Conservation (phyloP, 345 rosid genomes). For the Odontarrhena argentea region DNA sequence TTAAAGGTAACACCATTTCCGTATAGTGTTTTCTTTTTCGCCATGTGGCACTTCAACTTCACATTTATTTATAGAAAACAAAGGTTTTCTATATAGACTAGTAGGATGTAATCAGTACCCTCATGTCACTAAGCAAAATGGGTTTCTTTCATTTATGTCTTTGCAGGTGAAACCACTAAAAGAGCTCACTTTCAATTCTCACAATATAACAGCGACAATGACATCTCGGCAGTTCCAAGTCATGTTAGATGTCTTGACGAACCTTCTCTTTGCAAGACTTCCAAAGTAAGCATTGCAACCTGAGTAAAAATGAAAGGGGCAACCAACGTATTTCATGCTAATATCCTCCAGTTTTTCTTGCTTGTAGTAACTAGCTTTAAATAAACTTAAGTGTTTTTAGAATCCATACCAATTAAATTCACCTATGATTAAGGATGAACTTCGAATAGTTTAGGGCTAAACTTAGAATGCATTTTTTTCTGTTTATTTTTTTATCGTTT, state of each 20-base stretch:
- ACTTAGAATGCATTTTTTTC: not conserved
- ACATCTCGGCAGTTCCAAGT: conserved; percentile 98
- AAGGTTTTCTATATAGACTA: not conserved
- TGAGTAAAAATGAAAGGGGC: conserved; percentile 24
- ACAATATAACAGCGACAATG: conserved; percentile 87
- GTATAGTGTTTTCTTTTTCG: not conserved
- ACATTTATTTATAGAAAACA: not conserved
- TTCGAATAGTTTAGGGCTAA: conserved; percentile 10
- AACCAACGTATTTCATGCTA: conserved; percentile 21
- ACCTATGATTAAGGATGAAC: conserved; percentile 18
- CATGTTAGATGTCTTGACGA: conserved; percentile 93
- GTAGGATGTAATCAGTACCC: not conserved
- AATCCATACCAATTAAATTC: not conserved
- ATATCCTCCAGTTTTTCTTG: conserved; percentile 9
- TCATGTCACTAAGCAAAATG: conserved; percentile 7
- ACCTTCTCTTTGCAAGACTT: conserved; percentile 95
- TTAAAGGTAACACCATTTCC: conserved; percentile 66
- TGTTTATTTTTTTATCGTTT: not conserved
- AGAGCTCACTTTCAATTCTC: conserved; percentile 89
- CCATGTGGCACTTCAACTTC: conserved; percentile 3
- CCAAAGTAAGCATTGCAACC: conserved; percentile 75
- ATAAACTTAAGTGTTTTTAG: not conserved
- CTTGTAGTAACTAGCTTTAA: conserved; percentile 21
- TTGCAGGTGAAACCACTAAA: conserved; percentile 94
- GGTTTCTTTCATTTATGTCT: conserved; percentile 11